Conservation (phyloP, 192 early-diverging fungal species). For the Linnemannia schmuckeri region DNA sequence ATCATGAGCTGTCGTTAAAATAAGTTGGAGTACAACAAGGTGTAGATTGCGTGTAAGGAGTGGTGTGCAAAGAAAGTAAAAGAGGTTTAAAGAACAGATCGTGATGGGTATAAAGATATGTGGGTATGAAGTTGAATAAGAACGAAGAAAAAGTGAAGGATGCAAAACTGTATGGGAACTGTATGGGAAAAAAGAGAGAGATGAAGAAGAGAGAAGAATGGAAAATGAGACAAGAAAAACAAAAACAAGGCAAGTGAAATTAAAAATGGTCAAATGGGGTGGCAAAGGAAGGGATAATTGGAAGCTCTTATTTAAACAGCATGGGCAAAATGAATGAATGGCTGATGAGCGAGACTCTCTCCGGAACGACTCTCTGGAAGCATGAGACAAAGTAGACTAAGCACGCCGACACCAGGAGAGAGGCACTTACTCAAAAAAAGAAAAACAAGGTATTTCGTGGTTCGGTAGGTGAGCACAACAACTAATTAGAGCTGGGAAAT, state of each 20-base stretch:
- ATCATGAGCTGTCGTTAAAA: constrained; percentile 23
- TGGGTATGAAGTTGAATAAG: background rate
- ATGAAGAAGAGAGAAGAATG: background rate
- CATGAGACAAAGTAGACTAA: background rate
- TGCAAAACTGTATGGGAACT: constrained; percentile 16
- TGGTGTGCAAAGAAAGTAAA: background rate
- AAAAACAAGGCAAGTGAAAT: background rate
- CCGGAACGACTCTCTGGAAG: background rate
- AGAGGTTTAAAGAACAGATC: background rate
- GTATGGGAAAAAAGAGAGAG: constrained; percentile 8
- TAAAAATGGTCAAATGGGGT: background rate
- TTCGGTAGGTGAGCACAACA: background rate
- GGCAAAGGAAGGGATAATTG: too few species aligned
- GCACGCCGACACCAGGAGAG: too few species aligned
- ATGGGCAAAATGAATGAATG: background rate
- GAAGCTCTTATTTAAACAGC: background rate
- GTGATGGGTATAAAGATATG: background rate
- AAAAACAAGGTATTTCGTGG: background rate
- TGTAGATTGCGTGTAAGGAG: background rate
- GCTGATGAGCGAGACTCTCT: constrained; percentile 1
- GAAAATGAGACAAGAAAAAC: background rate
- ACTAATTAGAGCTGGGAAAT: constrained; percentile 3
- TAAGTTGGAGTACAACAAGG: background rate
- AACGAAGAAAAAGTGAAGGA: background rate
- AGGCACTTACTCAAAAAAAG: background rate